A percentile compares a stretch with the other conserved stretches of the same genome.
These are phyloP conservation scores for Rhizopogon vesiculosus DNA, from an alignment of 768 basidiomycete genomes.

Conservation along the genomic window DNA sequence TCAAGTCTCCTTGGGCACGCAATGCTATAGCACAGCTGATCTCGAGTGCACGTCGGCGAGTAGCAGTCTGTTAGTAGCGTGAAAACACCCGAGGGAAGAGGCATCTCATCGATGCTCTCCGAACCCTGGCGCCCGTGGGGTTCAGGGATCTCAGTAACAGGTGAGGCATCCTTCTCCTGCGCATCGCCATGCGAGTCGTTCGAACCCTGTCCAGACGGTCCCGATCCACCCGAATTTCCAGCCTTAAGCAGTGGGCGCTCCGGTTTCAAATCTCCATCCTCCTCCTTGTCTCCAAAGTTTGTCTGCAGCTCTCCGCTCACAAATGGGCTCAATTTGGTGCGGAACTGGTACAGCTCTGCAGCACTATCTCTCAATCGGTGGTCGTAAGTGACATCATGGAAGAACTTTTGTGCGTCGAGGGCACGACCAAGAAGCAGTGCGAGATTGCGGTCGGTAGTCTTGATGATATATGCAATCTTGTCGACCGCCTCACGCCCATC, in stretches of 20 bases:
- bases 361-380: constrained; percentile 89
- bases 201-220: constrained; percentile 28
- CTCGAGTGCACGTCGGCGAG: constrained; percentile 93
- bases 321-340: constrained; percentile 80
- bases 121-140: constrained; percentile 33
- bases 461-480: constrained; percentile 96
- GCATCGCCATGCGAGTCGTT: constrained; percentile 23
- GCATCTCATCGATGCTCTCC: constrained; percentile 52
- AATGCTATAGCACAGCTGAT: constrained; percentile 95
- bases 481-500: constrained; percentile 97
- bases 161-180: constrained; percentile 26
- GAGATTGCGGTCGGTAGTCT: constrained; percentile 94
- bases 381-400: constrained; percentile 99
- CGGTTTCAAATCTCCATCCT: constrained; percentile 27
- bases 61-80: constrained; percentile 97
- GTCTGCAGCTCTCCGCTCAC: constrained; percentile 65
- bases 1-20: constrained; percentile 92
- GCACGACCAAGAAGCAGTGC: constrained; percentile 94
- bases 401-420: constrained; percentile 96
- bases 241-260: constrained; percentile 6
- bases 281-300: constrained; percentile 27
- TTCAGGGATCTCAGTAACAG: constrained; percentile 15
- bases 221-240: constrained; percentile 15
- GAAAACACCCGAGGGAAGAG: constrained; percentile 90
- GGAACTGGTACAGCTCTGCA: constrained; percentile 91